A percentile compares a stretch with the other conserved stretches of the same genome.
Evolutionary conservation across 1,139 yeast species (phyloP).

Genomic region (Pneumocystis murina): DNA sequence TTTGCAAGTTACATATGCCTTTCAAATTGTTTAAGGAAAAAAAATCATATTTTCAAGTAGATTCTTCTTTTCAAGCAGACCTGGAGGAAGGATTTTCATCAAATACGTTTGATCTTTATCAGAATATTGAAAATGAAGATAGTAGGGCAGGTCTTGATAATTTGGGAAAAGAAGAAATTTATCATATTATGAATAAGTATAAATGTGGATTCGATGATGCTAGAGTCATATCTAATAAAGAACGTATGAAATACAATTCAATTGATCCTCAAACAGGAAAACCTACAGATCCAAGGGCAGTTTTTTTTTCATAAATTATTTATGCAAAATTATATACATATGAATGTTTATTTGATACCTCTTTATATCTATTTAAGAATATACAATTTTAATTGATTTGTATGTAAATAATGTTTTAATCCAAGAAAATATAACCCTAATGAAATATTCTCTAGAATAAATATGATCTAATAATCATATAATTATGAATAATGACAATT

Average conservation of each 20-base stretch:
- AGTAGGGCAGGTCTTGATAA: slow-evolving; percentile 47
- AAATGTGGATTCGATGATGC: slow-evolving; percentile 55
- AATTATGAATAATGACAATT: background rate
- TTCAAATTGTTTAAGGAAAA: background rate
- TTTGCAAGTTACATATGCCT: background rate
- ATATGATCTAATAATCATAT: background rate
- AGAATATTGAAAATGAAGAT: slow-evolving; percentile 37
- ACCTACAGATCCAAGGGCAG: slow-evolving; percentile 9
- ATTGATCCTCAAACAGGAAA: slow-evolving; percentile 11
- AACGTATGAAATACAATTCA: background rate
- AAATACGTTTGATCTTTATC: slow-evolving; percentile 39
- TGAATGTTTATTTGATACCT: background rate
- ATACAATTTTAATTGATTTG: background rate
- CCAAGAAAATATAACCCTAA: background rate
- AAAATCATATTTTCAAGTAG: background rate
- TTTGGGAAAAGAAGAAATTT: slow-evolving; percentile 37
- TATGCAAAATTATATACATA: background rate
- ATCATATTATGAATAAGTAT: slow-evolving; percentile 37
- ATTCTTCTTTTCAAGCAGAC: slow-evolving; percentile 39
- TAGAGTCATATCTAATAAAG: slow-evolving; percentile 27
- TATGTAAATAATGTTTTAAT: background rate
- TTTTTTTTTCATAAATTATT: slow-evolving; percentile 18
- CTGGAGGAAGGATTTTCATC: slow-evolving; percentile 54
- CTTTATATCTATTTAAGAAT: background rate
- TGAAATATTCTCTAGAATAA: background rate